Base-by-base conservation (phyloP, 768 basidiomycete species). In the Naematelia encephala region DNA sequence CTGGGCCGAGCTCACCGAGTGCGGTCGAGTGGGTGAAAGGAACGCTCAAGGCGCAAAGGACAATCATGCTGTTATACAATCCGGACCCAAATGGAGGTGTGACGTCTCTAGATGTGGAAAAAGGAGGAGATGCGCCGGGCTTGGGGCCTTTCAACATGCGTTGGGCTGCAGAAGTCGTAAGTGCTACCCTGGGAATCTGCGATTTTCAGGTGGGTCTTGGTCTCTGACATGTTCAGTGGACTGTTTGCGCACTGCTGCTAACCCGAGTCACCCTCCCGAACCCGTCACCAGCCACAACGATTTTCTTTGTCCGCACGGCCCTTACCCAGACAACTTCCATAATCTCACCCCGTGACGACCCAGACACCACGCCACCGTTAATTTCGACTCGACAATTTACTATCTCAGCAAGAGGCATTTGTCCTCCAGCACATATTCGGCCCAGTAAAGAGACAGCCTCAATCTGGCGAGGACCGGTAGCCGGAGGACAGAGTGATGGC, bases 241-340 rank as follows among this genome's bases (percentile, higher is more conserved):
- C 62, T 13, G 64, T 74, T 42, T 60, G 63, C 19, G 58, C 57
- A 5, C 63, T 54, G 27, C 53, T 70, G 5, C 57, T 49, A 28
- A 47, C 56, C 11, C 59, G 53, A 23, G 16, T 71, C 1, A 43
- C 56, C 21, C 56, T 71, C 27, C 57, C 64, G 12, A 54, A 54
- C 10, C 68, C 65, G 0, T 57, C 60, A 8, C 66, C 72, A 3
- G 46, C 50, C 23, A 51, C 57, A 4, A 70, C 70, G n/a, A 58
- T 74, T 53, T 67, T 62, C 39, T 61, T 65, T 39, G 56, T 69
- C 54, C 60, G 62, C 23, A 51, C 67, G 8, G 21, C 44, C 13
- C 50, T 73, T 4, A 34, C 49, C 13, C 72, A 73, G 48, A 71
- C 59, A 0, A 57, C 62, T 42, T 47, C 48, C 12, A 48, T 73